phyloP scores from a whole-genome alignment of 2,329 filamentous ascomycete genomes.

The Ilyonectria sp. region DNA sequence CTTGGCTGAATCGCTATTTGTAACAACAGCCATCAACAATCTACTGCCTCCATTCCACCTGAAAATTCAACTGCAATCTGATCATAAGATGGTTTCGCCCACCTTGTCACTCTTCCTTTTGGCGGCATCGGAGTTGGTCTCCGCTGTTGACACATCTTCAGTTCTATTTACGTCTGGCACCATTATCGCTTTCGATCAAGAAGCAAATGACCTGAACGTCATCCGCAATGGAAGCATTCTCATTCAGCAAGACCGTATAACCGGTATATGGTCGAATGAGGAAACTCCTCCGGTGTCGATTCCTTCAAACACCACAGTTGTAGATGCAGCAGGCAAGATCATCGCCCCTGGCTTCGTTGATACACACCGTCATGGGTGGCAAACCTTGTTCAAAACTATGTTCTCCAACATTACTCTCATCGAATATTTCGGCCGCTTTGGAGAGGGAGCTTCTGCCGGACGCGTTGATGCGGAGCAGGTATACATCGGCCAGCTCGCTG shows the following conservation, averaged over 20 bases:
- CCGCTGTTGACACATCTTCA: too few species aligned
- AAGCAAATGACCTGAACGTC: slow-evolving; percentile 5
- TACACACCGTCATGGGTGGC: slow-evolving; percentile 53
- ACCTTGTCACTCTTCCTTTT: too few species aligned
- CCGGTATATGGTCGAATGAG: not conserved
- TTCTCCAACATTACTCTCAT: slow-evolving; percentile 65
- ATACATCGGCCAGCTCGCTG: slow-evolving; percentile 62
- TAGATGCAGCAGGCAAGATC: slow-evolving; percentile 68
- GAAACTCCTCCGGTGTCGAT: slow-evolving; percentile 23
- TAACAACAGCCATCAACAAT: too few species aligned
- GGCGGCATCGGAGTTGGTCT: too few species aligned
- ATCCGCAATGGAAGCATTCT: slow-evolving; percentile 24
- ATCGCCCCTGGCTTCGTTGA: slow-evolving; percentile 70
- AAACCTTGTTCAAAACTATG: slow-evolving; percentile 66
- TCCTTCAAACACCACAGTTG: slow-evolving; percentile 42
- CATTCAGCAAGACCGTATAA: slow-evolving; percentile 21
- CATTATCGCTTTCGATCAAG: slow-evolving; percentile 35
- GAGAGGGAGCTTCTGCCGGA: slow-evolving; percentile 50
- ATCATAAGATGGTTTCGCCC: too few species aligned
- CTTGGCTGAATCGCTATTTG: too few species aligned
- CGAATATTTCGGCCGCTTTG: slow-evolving; percentile 63
- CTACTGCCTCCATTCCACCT: too few species aligned
- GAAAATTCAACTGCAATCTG: too few species aligned
- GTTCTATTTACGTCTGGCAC: slow-evolving; percentile 6
- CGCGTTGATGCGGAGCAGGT: slow-evolving; percentile 60